Evolutionary conservation across 2,329 filamentous ascomycete species (phyloP).

Genomic region (Stachybotrys echinatus): DNA sequence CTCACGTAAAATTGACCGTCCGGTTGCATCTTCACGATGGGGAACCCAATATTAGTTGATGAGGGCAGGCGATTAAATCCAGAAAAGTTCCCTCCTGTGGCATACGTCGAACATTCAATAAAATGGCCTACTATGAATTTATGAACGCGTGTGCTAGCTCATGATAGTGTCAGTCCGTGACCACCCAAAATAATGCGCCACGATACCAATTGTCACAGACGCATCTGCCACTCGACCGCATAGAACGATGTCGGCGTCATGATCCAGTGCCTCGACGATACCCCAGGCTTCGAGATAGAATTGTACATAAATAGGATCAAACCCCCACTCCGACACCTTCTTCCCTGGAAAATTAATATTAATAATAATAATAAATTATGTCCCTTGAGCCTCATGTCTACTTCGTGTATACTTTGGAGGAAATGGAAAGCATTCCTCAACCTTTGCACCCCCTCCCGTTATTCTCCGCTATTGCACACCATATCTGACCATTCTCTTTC

Average conservation of each 20-base stretch:
- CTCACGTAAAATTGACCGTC: conserved; percentile 23
- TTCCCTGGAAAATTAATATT: too few species aligned
- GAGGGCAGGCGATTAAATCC: conserved; percentile 27
- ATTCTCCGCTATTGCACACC: too few species aligned
- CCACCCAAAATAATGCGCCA: conserved; percentile 50
- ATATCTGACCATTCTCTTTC: too few species aligned
- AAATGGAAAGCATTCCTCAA: too few species aligned
- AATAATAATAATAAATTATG: too few species aligned
- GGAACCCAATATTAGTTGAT: conserved; percentile 18
- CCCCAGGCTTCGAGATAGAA: conserved; percentile 31
- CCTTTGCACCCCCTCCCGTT: too few species aligned
- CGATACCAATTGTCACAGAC: conserved; percentile 45
- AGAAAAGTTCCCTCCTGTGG: conserved; percentile 46
- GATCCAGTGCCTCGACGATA: conserved; percentile 32
- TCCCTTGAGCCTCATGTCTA: too few species aligned
- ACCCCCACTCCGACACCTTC: conserved; percentile 17
- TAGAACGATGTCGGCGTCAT: conserved; percentile 38
- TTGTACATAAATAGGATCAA: conserved; percentile 12
- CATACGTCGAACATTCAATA: conserved; percentile 47
- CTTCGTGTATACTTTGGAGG: too few species aligned
- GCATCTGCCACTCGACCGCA: conserved; percentile 41
- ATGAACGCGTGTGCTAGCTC: conserved; percentile 41
- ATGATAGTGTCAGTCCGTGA: conserved; percentile 33
- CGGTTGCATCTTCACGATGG: conserved; percentile 24
- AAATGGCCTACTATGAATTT: conserved; percentile 43